These are phyloP conservation scores for Backusella mclennaniae DNA, from an alignment of 192 early-diverging fungal species.

Conservation along the genomic window DNA sequence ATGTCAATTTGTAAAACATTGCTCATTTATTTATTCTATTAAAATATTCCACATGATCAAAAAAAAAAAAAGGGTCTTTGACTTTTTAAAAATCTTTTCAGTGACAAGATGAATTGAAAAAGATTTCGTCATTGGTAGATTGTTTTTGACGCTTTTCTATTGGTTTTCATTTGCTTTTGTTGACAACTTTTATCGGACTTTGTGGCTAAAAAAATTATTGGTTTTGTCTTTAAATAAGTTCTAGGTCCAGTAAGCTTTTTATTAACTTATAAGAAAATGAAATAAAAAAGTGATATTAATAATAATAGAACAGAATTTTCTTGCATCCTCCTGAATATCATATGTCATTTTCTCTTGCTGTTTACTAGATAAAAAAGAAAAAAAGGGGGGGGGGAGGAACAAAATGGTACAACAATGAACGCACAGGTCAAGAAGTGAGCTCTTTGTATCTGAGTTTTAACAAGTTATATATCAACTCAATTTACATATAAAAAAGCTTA, in stretches of 20 bases:
- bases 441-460: constrained; percentile 1
- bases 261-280: neutral
- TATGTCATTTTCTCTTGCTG: neutral
- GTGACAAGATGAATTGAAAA: too few relatives aligned
- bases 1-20: too few relatives aligned
- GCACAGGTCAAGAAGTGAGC: neutral
- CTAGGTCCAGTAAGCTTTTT: neutral
- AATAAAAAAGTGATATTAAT: neutral
- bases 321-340: neutral
- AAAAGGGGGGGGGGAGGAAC: neutral
- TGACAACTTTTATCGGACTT: neutral
- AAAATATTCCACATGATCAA: too few relatives aligned
- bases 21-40: too few relatives aligned
- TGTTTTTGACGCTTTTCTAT: neutral
- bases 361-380: neutral
- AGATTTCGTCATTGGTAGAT: too few relatives aligned
- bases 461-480: neutral
- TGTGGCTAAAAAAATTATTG: neutral
- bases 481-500: neutral
- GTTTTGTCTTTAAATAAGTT: neutral
- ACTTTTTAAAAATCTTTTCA: too few relatives aligned
- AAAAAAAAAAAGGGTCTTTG: too few relatives aligned
- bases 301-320: neutral
- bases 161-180: neutral
- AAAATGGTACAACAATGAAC: neutral